Evolutionary conservation across 352 stramenopile genomes (phyloP), one percentile per base, ranked within the genome.

Genomic region (Globisporangium camurandrum): DNA sequence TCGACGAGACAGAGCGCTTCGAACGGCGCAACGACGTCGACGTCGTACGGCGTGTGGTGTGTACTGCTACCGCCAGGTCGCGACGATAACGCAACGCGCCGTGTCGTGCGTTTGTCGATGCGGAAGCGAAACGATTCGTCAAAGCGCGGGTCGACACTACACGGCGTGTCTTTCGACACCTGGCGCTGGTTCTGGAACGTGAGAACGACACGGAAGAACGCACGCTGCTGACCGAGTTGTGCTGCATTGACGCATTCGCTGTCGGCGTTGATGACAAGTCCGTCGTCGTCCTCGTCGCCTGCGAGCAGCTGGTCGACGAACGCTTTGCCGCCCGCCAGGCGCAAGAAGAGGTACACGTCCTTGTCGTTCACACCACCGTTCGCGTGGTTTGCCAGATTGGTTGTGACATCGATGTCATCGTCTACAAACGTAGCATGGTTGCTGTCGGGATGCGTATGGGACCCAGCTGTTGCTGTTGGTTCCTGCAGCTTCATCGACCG

Each of bases 241-340:
- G 56, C 50, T 5, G 57, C 57, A 0, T 47, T 57, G 19, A 59
- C 26, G 3, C 7, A 14, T 24, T 12, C 27, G 12, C 24, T 42
- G 4, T 63, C 49, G 14, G 52, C 54, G 19, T 53, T 33, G 6
- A 40, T 31, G 24, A 47, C 56, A 2, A 51, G 55, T 6, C 66
- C 47, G 6, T 53, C 33, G 17, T 62, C 60, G 6, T 53, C 33
- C n/a, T 62, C 60, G 2, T 52, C 64, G 23, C 66, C 57, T 10
- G 67, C 54, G 2, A 75, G 48, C 6, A 91, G 47, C 23, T 87
- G 69, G n/a, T 92, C 81, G 5, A 92, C 66, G 33, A 92, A 92
- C 11, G 81, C 81, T 19, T 70, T 76, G 0, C 81, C 81, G 0
- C 68, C 74, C 19, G 61, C 59, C 26, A 92, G 51, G 1, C 75